Conservation (phyloP, 352 stramenopile genomes). For the Pythium sukuiense region DNA sequence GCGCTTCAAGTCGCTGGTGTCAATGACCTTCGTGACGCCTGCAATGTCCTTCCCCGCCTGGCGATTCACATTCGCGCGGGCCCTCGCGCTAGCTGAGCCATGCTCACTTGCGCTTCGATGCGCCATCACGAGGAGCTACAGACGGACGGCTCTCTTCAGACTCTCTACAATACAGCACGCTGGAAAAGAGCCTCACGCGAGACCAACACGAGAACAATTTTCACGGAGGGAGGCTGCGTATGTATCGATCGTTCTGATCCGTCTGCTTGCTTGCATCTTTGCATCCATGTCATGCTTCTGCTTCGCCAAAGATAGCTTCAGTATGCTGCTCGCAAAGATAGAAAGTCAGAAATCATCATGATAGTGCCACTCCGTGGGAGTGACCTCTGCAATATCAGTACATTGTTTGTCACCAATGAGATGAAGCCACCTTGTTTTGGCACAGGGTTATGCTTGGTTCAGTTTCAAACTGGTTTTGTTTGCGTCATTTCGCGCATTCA, state of each 20-base stretch:
- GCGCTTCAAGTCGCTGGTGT: slow-evolving; percentile 36
- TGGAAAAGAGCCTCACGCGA: not conserved
- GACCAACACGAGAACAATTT: not conserved
- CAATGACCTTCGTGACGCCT: slow-evolving; percentile 40
- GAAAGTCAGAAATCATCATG: slow-evolving; percentile 4
- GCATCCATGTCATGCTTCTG: not conserved
- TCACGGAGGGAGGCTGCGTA: not conserved
- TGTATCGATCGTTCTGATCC: slow-evolving; percentile 2
- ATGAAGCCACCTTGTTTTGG: slow-evolving; percentile 5
- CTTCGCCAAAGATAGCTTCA: slow-evolving; percentile 23
- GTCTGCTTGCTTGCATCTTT: not conserved
- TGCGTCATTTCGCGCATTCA: slow-evolving; percentile 27
- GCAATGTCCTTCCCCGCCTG: slow-evolving; percentile 63
- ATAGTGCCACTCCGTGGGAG: slow-evolving; percentile 12
- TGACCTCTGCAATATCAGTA: slow-evolving; percentile 4
- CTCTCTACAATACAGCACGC: not conserved
- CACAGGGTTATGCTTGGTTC: slow-evolving; percentile 1
- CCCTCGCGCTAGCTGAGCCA: slow-evolving; percentile 15
- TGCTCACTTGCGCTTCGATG: slow-evolving; percentile 3
- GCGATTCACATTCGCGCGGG: slow-evolving; percentile 42
- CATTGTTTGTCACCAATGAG: not conserved
- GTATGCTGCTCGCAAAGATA: slow-evolving; percentile 13
- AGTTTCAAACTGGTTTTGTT: slow-evolving; percentile 2
- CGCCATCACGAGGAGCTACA: not conserved
- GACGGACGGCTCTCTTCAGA: not conserved